phyloP scores from a whole-genome alignment of 2,329 filamentous ascomycete species.

The Stagonosporopsis rhizophila region DNA sequence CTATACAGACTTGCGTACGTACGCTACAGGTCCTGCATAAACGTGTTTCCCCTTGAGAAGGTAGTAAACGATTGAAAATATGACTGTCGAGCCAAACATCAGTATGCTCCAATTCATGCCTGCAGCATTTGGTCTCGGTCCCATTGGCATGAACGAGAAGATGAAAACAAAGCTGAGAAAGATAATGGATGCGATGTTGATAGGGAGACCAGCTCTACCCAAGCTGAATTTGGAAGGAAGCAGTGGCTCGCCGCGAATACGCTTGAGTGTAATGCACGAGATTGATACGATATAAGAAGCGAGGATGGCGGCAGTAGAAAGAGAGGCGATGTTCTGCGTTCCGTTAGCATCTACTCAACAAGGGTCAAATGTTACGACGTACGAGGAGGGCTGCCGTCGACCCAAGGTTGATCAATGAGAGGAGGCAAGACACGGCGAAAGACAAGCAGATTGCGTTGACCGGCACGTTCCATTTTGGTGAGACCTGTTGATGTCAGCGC shows the following conservation, averaged over 20 bases:
- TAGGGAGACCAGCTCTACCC: conserved; percentile 53
- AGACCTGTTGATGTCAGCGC: not conserved
- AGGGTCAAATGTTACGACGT: conserved; percentile 40
- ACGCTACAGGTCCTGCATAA: conserved; percentile 49
- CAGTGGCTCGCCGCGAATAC: conserved; percentile 51
- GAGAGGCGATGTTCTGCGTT: conserved; percentile 36
- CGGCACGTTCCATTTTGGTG: conserved; percentile 41
- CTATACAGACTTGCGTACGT: conserved; percentile 2
- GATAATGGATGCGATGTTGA: conserved; percentile 52
- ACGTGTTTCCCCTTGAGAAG: conserved; percentile 48
- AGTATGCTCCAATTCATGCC: conserved; percentile 59
- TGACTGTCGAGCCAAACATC: conserved; percentile 55
- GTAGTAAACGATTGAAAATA: conserved; percentile 55
- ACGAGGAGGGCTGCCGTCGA: not conserved
- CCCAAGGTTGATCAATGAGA: not conserved
- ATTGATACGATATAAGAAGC: conserved; percentile 52
- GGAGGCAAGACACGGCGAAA: conserved; percentile 13
- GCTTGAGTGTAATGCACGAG: conserved; percentile 55
- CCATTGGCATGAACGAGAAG: conserved; percentile 56
- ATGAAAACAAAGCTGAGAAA: conserved; percentile 52
- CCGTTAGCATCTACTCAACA: conserved; percentile 24
- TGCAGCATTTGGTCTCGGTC: conserved; percentile 32
- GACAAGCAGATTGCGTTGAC: conserved; percentile 54
- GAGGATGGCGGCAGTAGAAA: conserved; percentile 32
- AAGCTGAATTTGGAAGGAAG: conserved; percentile 56